Evolutionary conservation across 768 basidiomycete genomes (phyloP), one percentile per base, ranked within the genome.

Genomic region (Tylopilus sp.): DNA sequence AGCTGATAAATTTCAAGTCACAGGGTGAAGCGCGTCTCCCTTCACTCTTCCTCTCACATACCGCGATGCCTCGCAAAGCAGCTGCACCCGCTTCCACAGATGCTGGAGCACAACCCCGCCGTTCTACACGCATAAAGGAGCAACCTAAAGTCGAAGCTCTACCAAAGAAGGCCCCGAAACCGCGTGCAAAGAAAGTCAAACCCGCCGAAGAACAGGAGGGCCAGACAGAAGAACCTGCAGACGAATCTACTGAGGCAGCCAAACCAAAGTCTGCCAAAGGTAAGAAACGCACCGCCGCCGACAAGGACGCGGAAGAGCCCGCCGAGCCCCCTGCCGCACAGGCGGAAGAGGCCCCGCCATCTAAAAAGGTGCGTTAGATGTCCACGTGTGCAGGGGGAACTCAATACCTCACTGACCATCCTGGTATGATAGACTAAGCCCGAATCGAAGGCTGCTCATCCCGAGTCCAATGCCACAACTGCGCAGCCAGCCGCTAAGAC

Each of bases 81-180:
- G 79, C 79, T 23, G 69, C 76, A 44, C 58, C 78, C 41, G 53
- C 67, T 2, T 75, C 70, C 21, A 65, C 73, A 45, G 69, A 73
- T 22, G 26, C 53, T 1, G 40, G 31, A 17, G 70, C 71, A 40
- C 75, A 76, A 39, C 86, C 86, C 33, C 85, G 86, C 67, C 86
- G 86, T 70, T 88, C 86, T 8, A 70, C 79, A 28, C 83, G 86
- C 61, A 87, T 89, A 71, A 88, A 88, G 68, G 85, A 83, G 23
- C 77, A 79, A 52, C 84, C 83, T 48, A 86, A 83, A 67, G 64
- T 71, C 2, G 82, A 71, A 23, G 38, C 66, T 36, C 68, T 72
- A 6, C 64, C 67, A 33, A 86, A 85, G 79, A 87, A 83, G 66
- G 70, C 79, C 40, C 74, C 81, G 6, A 88, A 87, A 71, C 82